Conservation (phyloP, 257 asterid genomes). For the Avicennia marina region DNA sequence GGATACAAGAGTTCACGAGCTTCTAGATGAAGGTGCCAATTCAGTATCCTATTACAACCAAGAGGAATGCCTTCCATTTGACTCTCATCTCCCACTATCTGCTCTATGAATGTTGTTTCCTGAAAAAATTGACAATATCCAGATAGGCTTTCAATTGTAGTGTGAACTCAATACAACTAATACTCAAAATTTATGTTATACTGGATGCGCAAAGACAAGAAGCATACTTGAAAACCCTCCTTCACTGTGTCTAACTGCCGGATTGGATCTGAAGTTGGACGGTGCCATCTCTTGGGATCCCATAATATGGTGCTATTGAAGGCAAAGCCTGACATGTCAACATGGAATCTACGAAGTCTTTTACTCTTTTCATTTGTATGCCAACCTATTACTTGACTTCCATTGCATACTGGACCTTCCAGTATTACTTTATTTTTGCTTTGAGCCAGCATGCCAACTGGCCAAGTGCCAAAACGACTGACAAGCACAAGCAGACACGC, state of each 20-base stretch:
- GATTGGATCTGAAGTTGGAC: conserved; percentile 67
- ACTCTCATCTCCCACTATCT: conserved; percentile 86
- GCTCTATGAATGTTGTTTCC: conserved; percentile 94
- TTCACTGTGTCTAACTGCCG: conserved; percentile 81
- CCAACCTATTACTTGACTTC: conserved; percentile 93
- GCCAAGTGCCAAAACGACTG: conserved; percentile 99
- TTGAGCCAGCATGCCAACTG: conserved; percentile 89
- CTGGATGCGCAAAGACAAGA: conserved; percentile 8
- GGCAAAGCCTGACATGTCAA: conserved; percentile 99
- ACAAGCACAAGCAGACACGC: conserved; percentile 8
- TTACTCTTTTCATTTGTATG: conserved; percentile 93
- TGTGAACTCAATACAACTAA: background rate
- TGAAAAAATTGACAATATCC: too few relatives aligned
- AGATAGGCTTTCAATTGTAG: too few relatives aligned
- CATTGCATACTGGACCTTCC: conserved; percentile 95
- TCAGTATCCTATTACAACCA: conserved; percentile 55
- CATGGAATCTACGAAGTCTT: conserved; percentile 83
- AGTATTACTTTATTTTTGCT: conserved; percentile 73
- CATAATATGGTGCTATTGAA: conserved; percentile 91
- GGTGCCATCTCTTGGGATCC: conserved; percentile 85
- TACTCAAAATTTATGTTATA: background rate
- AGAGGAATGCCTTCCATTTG: conserved; percentile 89
- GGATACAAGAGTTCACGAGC: conserved; percentile 51
- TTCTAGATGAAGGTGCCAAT: conserved; percentile 86
- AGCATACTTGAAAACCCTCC: conserved; percentile 85